Percentiles rank a stretch among this genome's conserved stretches.
phyloP scores from a whole-genome alignment of 495 filamentous ascomycete species.

The Neurospora sp. region DNA sequence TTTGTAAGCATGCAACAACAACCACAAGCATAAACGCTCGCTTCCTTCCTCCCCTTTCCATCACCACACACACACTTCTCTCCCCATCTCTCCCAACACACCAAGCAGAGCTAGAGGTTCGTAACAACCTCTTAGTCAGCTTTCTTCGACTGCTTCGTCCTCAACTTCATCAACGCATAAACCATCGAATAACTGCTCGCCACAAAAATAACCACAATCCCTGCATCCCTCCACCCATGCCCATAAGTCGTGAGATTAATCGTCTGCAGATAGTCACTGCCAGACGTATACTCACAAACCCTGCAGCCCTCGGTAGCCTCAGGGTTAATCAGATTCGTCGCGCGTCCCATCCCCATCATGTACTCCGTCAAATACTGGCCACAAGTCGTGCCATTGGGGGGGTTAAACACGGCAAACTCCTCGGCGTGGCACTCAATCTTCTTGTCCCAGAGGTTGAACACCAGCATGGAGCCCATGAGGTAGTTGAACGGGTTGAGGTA shows the following conservation, averaged over 20 bases:
- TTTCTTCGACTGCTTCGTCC: slow-evolving; percentile 21
- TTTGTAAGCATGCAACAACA: no score
- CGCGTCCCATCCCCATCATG: slow-evolving; percentile 14
- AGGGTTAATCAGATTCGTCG: slow-evolving; percentile 30
- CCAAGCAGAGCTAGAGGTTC: not conserved
- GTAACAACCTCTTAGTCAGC: slow-evolving; percentile 10
- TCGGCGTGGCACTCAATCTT: slow-evolving; percentile 3
- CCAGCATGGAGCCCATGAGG: slow-evolving; percentile 33
- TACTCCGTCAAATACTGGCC: slow-evolving; percentile 18
- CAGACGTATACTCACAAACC: slow-evolving; percentile 52
- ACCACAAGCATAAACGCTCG: no score
- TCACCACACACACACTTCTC: not conserved
- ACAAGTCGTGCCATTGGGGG: slow-evolving; percentile 15
- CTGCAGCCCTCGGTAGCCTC: slow-evolving; percentile 37
- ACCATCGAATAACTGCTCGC: slow-evolving; percentile 21
- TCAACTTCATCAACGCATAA: slow-evolving; percentile 21
- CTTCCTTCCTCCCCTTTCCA: not conserved
- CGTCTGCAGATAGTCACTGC: slow-evolving; percentile 42
- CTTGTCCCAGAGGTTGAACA: slow-evolving; percentile 14
- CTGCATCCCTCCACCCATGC: slow-evolving; percentile 55
- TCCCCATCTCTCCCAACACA: not conserved
- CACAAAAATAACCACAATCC: slow-evolving; percentile 29
- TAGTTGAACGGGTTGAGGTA: slow-evolving; percentile 48
- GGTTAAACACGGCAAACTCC: slow-evolving; percentile 19
- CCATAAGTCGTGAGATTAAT: slow-evolving; percentile 26